Evolutionary conservation across 768 basidiomycete species (phyloP), one percentile per base, ranked within the genome.

Genomic region (Candolleomyces efflorescens): DNA sequence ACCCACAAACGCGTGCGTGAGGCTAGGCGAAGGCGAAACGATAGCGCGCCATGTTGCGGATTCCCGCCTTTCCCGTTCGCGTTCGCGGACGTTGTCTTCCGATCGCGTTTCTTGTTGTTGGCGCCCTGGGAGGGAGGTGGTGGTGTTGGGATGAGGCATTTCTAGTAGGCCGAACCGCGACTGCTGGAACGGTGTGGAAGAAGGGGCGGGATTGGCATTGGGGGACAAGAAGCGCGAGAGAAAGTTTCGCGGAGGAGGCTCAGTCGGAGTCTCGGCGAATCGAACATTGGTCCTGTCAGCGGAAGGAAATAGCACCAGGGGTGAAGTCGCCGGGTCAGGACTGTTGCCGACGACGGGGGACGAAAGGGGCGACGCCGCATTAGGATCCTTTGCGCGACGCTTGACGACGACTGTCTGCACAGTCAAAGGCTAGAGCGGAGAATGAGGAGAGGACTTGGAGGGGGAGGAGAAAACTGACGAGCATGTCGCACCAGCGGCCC

Each of bases 401-500:
- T 72, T 73, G 24, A 65, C 72, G 55, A 67, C 67, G 32, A 74
- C 67, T 22, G 72, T 71, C 54, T 74, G 70, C 10, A 69, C 71
- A 37, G 76, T 70, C n/a, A 78, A 62, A 17, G 79, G 75, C 72
- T 78, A 64, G 39, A 51, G 62, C 64, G 38, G 39, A 11, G 53
- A 44, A 50, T 67, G 65, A 58, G 15, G 23, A 37, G 60, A 46
- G 45, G 55, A 55, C 51, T 39, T 38, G 54, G 36, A 63, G 55
- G 45, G 27, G 48, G 47, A 55, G 11, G 39, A 46, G 13, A 24
- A 17, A 17, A 57, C 51, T 24, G 24, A 58, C 57, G 50, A 58
- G 27, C 57, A 58, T 58, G 43, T 58, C 51, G 27, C 50, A 27
- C 57, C 57, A 58, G 18, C 57, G 22, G n/a, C 57, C 57, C 32